phyloP scores from a whole-genome alignment of 2,329 filamentous ascomycete genomes.

The Aureobasidium sp. region DNA sequence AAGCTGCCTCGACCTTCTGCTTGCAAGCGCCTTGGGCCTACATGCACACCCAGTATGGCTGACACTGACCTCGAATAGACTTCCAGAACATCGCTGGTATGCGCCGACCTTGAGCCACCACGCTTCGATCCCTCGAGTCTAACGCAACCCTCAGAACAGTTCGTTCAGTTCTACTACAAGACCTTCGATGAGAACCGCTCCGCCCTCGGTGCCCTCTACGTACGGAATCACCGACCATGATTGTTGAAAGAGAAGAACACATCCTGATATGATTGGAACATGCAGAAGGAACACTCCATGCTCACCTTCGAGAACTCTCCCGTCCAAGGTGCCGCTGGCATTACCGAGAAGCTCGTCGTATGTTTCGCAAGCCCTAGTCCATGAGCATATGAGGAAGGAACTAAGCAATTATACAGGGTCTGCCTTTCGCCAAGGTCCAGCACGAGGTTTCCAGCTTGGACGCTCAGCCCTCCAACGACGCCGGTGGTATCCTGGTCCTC shows the following conservation, averaged over 20 bases:
- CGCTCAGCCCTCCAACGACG: constrained; percentile 64
- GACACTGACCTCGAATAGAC: constrained; percentile 23
- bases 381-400: not conserved
- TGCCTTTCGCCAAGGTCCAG: constrained; percentile 74
- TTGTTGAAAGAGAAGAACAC: constrained; percentile 13
- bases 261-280: not conserved
- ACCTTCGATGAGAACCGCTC: constrained; percentile 70
- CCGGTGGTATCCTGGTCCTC: constrained; percentile 70
- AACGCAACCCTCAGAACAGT: constrained; percentile 55
- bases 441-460: constrained; percentile 73
- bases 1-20: not conserved
- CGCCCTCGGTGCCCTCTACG: constrained; percentile 65
- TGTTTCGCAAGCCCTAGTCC: constrained; percentile 24
- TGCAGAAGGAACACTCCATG: constrained; percentile 75
- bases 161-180: constrained; percentile 85
- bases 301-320: constrained; percentile 79
- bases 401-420: constrained; percentile 41
- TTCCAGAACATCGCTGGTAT: constrained; percentile 37
- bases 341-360: constrained; percentile 77
- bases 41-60: not conserved
- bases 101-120: constrained; percentile 18
- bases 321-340: constrained; percentile 54
- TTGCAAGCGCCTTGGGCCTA: not conserved
- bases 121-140: not conserved
- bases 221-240: constrained; percentile 40